Evolutionary conservation across 805 yeast genomes (phyloP), one percentile per base, ranked within the genome.

Genomic region (Barnettozyma sucrosica): DNA sequence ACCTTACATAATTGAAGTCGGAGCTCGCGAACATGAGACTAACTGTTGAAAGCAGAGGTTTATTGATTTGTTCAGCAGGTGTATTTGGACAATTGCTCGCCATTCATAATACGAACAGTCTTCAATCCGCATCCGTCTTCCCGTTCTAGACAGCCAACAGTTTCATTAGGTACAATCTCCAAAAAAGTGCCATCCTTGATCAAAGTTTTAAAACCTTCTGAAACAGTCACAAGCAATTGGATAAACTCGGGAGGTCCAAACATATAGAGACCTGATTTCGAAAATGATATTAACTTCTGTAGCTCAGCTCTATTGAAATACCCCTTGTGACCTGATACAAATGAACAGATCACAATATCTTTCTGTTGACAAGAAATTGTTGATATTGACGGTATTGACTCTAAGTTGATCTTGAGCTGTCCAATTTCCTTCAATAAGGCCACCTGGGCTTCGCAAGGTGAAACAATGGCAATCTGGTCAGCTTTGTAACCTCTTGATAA

Each of bases 401-500:
- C 19, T 13, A 7, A 4, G 26, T 11, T 38, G 6, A 37, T 39
- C 10, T 6, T 41, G 21, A 6, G 4, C 9, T 2, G 24, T 13
- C 18, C 14, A 33, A 50, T 33, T 11, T 49, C 45, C 14, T 24
- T 16, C 7, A 45, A 11, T 55, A 57, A 8, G 41, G 41, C 19
- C 46, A 33, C 7, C 28, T 41, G 20, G 54, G 54, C 18, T 19
- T 62, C 60, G 30, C 66, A 69, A 5, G 67, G 59, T 1, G 78
- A 68, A 23, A 72, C 52, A 9, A 82, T 68, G 18, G 67, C 63
- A 18, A 81, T 68, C 19, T 56, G 56, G 0, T 57, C 50, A 1
- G 55, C 36, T 0, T 75, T 66, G 49, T 76, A 77, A 0, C 77
- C 79, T 19, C 70, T 45, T 4, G 69, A 49, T 5, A 74, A 54